Evolutionary conservation across 2,329 filamentous ascomycete species (phyloP), one percentile per base, ranked within the genome.

Genomic region (Hymenoscyphus linearis): DNA sequence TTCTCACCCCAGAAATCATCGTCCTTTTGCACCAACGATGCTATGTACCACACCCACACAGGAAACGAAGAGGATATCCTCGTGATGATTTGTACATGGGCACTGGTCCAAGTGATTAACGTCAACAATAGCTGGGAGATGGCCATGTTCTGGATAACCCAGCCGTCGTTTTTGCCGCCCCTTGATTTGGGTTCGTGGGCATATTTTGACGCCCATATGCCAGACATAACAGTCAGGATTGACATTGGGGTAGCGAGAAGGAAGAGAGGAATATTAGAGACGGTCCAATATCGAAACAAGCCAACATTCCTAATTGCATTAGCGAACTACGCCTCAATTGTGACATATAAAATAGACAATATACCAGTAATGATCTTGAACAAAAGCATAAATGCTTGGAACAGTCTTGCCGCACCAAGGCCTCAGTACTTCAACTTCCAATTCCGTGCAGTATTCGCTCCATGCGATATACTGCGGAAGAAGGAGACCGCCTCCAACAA

Each of bases 31-130:
- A 60, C 44, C 52, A 59, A 59, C 13, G 40, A 35, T n/a, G 89
- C 90, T 44, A 96, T 73, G 80, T 88, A 91, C 80, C 89, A 87
- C 72, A 96, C 95, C 91, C 92, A 97, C 18, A 95, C 76, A 1
- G 92, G 90, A 74, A 93, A 96, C 0, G 87, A 93, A 0, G 93
- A 96, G 1, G 91, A 88, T 16, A 99, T 82, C 26, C 95, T 85
- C 52, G 89, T 96, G 69, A 98, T 88, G 67, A 99, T 96, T 75
- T 99, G 95, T 27, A 97, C 89, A 72, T 99, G 95, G 71, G 96
- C 96, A 65, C 79, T 91, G 13, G 87, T 91, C 22, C 93, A 75
- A 22, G 91, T 90, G 62, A 93, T 74, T 2, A 84, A 63, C 1
- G 88, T 87, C 18, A 99, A 79, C 3, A 93, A 61, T 1, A 89